Percentiles rank a stretch among this genome's conserved stretches.
Evolutionary conservation across 345 rosid genomes (phyloP).

Genomic region (Nasturtium officinale): DNA sequence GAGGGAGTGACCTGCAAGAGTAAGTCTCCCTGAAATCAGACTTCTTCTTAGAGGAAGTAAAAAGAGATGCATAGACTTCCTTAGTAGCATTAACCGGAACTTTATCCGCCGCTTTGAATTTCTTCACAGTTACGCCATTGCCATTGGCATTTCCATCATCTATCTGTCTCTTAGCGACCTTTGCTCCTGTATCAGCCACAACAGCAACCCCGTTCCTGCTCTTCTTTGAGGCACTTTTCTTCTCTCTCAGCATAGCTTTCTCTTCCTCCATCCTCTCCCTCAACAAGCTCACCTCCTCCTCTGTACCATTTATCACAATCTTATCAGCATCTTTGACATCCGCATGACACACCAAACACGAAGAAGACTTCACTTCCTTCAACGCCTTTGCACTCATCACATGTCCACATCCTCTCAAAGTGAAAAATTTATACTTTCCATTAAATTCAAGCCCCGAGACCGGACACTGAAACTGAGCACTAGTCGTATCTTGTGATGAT

Average conservation of each 20-base stretch:
- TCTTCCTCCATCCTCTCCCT: slow-evolving; percentile 77
- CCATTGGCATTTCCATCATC: slow-evolving; percentile 53
- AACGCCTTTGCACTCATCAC: slow-evolving; percentile 89
- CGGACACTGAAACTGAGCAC: slow-evolving; percentile 75
- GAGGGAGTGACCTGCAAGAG: slow-evolving; percentile 80
- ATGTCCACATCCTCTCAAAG: slow-evolving; percentile 80
- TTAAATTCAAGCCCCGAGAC: slow-evolving; percentile 81
- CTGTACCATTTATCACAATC: slow-evolving; percentile 79
- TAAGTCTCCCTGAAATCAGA: slow-evolving; percentile 73
- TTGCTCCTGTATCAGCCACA: slow-evolving; percentile 45
- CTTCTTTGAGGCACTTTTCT: slow-evolving; percentile 57
- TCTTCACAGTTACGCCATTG: slow-evolving; percentile 53
- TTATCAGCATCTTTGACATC: slow-evolving; percentile 68
- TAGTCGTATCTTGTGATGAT: slow-evolving; percentile 34
- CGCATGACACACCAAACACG: slow-evolving; percentile 86
- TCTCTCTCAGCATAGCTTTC: slow-evolving; percentile 58
- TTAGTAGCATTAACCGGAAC: slow-evolving; percentile 82
- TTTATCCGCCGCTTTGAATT: slow-evolving; percentile 62
- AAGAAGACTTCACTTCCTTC: slow-evolving; percentile 84
- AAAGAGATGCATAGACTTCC: slow-evolving; percentile 87
- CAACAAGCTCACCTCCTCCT: slow-evolving; percentile 70
- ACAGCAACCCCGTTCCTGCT: slow-evolving; percentile 47
- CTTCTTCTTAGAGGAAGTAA: slow-evolving; percentile 83
- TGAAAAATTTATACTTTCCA: slow-evolving; percentile 78
- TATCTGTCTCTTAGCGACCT: slow-evolving; percentile 51